Base-by-base conservation (phyloP, 495 filamentous ascomycete genomes). In the Penicillium pulvis region DNA sequence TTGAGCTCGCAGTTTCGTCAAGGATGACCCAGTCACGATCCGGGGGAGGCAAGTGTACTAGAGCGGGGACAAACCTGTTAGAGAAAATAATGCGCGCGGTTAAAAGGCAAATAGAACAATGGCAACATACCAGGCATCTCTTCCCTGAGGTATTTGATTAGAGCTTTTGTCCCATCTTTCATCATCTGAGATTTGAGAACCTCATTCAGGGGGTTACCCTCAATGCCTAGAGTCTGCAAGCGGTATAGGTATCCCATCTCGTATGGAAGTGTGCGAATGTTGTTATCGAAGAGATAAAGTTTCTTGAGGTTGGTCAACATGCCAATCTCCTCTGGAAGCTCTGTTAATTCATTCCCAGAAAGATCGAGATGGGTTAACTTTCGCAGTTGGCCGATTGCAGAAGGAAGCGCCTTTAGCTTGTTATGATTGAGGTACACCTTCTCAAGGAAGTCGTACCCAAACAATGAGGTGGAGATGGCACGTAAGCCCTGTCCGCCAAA, bases 391-490 rank as follows among this genome's bases (percentile, higher is more conserved):
- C 94, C 92, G 70, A 99, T 90, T 7, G 85, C 75, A 24, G 88
- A 70, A 16, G 93, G 91, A 1, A 99, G 75, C 45, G 77, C 77
- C 16, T 86, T 85, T 39, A 99, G 79, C 67, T 90, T 90, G 79
- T 99, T 98, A 63, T 90, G 88, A 62, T 90, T 91, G 35, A 98
- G 85, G 70, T 94, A 96, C 23, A 99, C 80, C 67, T 92, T 92
- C 57, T 89, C 87, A 52, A 98, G 79, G 70, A 98, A 97, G 17
- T 74, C 79, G 74, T 97, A 98, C 59, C 82, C 76, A 53, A 99
- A 99, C 45, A 99, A 76, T 19, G 87, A 81, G 8, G 83, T 71
- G 2, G 92, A 83, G 17, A 98, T 79, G 41, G 89, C 88, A 62
- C 91, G 89, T 31, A 99, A 75, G 31, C 92, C 93, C 76, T 97